phyloP scores from a whole-genome alignment of 83 land plant genomes.

The Picea abies region DNA sequence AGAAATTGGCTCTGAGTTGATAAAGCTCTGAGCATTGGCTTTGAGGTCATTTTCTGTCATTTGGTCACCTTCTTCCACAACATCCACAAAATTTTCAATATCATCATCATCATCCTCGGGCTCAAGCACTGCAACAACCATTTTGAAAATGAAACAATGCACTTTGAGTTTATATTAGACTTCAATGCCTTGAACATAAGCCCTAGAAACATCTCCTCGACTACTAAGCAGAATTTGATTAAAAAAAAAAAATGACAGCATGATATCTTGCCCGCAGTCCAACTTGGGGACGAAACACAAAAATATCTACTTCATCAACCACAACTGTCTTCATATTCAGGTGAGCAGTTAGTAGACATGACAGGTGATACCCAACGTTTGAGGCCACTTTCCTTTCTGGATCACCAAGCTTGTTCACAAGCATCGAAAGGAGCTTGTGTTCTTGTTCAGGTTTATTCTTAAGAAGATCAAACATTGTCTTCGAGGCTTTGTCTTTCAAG shows the following conservation, averaged over 20 bases:
- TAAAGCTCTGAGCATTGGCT: neutral
- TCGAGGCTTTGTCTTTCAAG: conserved; percentile 80
- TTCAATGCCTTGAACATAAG: conserved; percentile 84
- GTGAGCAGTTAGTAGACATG: conserved; percentile 43
- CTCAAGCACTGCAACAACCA: conserved; percentile 78
- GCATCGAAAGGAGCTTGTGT: conserved; percentile 68
- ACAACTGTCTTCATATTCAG: too few relatives aligned
- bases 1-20: neutral
- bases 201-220: conserved; percentile 86
- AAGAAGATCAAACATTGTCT: conserved; percentile 78
- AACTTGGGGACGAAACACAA: too few relatives aligned
- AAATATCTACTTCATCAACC: too few relatives aligned
- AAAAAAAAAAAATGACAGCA: conserved; percentile 55
- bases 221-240: conserved; percentile 76
- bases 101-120: conserved; percentile 85
- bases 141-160: conserved; percentile 87
- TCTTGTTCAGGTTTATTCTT: conserved; percentile 93
- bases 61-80: conserved; percentile 53
- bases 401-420: conserved; percentile 35
- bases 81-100: conserved; percentile 86
- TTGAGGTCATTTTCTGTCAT: neutral
- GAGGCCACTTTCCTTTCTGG: conserved; percentile 85
- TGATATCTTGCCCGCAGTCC: too few relatives aligned
- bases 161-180: conserved; percentile 76
- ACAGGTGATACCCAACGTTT: conserved; percentile 69